A percentile compares a stretch with the other conserved stretches of the same genome.
phyloP scores from a whole-genome alignment of 768 basidiomycete species.

The Xerocomus brunneocitrinus region DNA sequence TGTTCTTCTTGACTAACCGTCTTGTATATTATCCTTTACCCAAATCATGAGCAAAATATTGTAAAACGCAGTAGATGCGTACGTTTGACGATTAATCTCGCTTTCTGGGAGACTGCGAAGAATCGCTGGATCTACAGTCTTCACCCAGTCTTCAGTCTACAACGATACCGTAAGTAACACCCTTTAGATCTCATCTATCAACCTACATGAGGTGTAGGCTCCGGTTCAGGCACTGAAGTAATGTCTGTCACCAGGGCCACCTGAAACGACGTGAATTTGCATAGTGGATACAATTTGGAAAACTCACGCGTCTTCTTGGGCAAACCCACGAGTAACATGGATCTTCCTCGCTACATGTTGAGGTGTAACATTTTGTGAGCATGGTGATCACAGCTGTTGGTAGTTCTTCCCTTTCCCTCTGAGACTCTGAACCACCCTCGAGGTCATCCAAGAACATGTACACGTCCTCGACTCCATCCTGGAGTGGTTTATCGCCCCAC shows the following conservation, averaged over 20 bases:
- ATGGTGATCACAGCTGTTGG: slow-evolving; percentile 89
- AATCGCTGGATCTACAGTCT: slow-evolving; percentile 46
- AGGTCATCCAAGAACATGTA: slow-evolving; percentile 89
- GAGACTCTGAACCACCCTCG: slow-evolving; percentile 56
- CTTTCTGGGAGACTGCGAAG: slow-evolving; percentile 59
- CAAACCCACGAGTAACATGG: slow-evolving; percentile 84
- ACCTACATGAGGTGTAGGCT: slow-evolving; percentile 28
- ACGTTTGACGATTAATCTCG: slow-evolving; percentile 82
- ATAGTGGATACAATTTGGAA: neutral
- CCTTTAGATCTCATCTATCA: slow-evolving; percentile 26
- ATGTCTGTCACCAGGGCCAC: slow-evolving; percentile 21
- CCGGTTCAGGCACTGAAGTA: slow-evolving; percentile 21
- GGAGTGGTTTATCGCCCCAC: slow-evolving; percentile 78
- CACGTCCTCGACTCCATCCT: slow-evolving; percentile 89
- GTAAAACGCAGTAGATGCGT: slow-evolving; percentile 7
- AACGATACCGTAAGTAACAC: slow-evolving; percentile 1
- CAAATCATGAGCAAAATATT: neutral
- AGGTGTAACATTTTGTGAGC: slow-evolving; percentile 86
- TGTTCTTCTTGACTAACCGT: slow-evolving; percentile 86
- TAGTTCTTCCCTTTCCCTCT: slow-evolving; percentile 62
- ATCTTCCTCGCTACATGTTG: slow-evolving; percentile 74
- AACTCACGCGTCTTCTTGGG: slow-evolving; percentile 56
- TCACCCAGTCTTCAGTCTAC: slow-evolving; percentile 47
- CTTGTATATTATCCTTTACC: slow-evolving; percentile 67
- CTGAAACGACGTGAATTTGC: slow-evolving; percentile 19